A percentile compares a stretch with the other conserved stretches of the same genome.
Conservation (phyloP, 2,329 filamentous ascomycete genomes). For the Sphaerulina musiva region DNA sequence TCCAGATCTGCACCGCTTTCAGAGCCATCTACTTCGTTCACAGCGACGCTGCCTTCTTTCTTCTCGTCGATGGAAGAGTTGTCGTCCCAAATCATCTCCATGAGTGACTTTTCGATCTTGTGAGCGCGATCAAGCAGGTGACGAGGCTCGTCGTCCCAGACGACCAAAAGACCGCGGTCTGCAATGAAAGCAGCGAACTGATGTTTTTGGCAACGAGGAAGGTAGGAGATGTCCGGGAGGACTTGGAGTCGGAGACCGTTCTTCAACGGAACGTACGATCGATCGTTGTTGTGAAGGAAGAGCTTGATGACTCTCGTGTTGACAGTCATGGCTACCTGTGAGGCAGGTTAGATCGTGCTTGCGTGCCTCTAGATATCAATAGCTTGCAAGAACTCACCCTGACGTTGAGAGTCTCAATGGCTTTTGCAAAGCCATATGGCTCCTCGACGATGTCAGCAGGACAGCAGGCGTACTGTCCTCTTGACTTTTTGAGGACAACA, state of each 20-base stretch:
- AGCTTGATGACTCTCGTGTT: constrained; percentile 59
- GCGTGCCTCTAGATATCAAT: not conserved
- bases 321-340: constrained; percentile 60
- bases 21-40: constrained; percentile 29
- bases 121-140: constrained; percentile 49
- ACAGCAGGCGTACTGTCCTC: constrained; percentile 48
- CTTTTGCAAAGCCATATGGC: constrained; percentile 46
- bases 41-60: constrained; percentile 37
- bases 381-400: constrained; percentile 36
- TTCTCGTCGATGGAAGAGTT: constrained; percentile 39
- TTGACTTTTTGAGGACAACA: constrained; percentile 49
- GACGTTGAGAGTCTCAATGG: constrained; percentile 48
- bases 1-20: constrained; percentile 35
- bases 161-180: constrained; percentile 52
- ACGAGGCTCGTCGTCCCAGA: constrained; percentile 59
- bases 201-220: constrained; percentile 57
- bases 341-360: constrained; percentile 3
- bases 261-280: constrained; percentile 53
- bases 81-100: constrained; percentile 54
- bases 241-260: constrained; percentile 57
- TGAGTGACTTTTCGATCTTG: constrained; percentile 48
- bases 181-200: constrained; percentile 61
- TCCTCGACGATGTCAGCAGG: constrained; percentile 44
- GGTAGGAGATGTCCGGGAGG: constrained; percentile 50
- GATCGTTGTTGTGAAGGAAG: constrained; percentile 47